A percentile compares a stretch with the other conserved stretches of the same genome.
Conservation (phyloP, 2,329 filamentous ascomycete species). For the Monosporascus cannonballus region DNA sequence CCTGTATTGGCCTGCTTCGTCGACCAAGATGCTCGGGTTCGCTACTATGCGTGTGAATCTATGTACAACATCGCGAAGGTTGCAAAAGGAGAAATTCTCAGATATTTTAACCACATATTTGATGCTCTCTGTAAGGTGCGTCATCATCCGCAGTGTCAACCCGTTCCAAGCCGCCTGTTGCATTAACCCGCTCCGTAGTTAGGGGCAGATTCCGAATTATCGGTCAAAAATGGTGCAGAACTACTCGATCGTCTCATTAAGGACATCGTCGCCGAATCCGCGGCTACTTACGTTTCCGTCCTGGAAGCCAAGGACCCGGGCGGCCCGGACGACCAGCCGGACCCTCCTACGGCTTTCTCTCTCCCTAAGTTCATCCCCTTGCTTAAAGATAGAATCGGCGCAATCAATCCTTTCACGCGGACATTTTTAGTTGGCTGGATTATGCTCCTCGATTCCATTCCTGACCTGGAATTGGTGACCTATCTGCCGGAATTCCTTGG, state of each 20-base stretch:
- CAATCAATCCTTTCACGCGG: slow-evolving; percentile 88
- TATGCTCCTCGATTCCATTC: slow-evolving; percentile 88
- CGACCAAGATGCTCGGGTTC: slow-evolving; percentile 93
- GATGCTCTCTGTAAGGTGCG: slow-evolving; percentile 91
- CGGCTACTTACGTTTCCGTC: slow-evolving; percentile 88
- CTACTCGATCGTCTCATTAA: slow-evolving; percentile 91
- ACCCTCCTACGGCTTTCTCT: slow-evolving; percentile 81
- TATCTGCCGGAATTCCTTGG: slow-evolving; percentile 88
- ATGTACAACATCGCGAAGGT: slow-evolving; percentile 99
- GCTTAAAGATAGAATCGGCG: slow-evolving; percentile 87
- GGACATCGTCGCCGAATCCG: slow-evolving; percentile 92
- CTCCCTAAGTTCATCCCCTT: slow-evolving; percentile 86
- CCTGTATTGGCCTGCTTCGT: slow-evolving; percentile 96
- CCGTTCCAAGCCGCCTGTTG: slow-evolving; percentile 5
- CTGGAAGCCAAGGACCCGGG: slow-evolving; percentile 51
- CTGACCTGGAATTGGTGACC: slow-evolving; percentile 88
- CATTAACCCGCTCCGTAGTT: slow-evolving; percentile 49
- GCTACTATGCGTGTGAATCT: slow-evolving; percentile 98
- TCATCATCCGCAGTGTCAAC: slow-evolving; percentile 2
- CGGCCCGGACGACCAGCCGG: slow-evolving; percentile 33
- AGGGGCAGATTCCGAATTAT: slow-evolving; percentile 90
- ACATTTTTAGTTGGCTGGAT: slow-evolving; percentile 97
- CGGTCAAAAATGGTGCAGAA: slow-evolving; percentile 96
- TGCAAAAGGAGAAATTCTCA: slow-evolving; percentile 91
- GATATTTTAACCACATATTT: slow-evolving; percentile 98